phyloP scores from a whole-genome alignment of 2,329 filamentous ascomycete genomes.

The Eurotiales sp. region DNA sequence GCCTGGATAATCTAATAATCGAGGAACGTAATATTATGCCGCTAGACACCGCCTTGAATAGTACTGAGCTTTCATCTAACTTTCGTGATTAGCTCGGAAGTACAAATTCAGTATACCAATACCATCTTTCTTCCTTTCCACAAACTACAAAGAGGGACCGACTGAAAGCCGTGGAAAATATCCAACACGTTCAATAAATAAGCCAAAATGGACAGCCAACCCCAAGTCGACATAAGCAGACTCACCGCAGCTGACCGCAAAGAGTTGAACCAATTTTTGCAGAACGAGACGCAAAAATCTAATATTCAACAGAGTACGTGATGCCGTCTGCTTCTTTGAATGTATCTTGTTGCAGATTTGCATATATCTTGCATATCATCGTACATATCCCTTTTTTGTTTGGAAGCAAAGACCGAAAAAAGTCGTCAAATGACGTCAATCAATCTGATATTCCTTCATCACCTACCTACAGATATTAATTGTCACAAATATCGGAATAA shows the following conservation, averaged over 20 bases:
- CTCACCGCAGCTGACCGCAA: conserved; percentile 79
- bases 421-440: conserved; percentile 1
- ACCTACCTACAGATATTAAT: neutral
- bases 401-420: too few species aligned
- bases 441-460: neutral
- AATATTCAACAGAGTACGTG: conserved; percentile 49
- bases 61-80: neutral
- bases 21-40: neutral
- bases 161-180: neutral
- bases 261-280: conserved; percentile 81
- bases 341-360: neutral
- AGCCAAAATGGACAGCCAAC: conserved; percentile 32
- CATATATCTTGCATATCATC: neutral
- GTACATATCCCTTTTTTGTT: too few species aligned
- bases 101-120: neutral
- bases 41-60: neutral
- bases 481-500: neutral
- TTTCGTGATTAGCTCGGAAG: neutral
- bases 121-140: neutral
- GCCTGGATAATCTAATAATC: neutral
- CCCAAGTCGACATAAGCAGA: conserved; percentile 62
- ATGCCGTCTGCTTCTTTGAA: too few species aligned
- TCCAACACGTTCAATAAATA: neutral
- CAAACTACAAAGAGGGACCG: neutral
- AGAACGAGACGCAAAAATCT: conserved; percentile 80